These are phyloP conservation scores for Coemansia aciculifera DNA, from an alignment of 192 early-diverging fungal species.

Conservation along the genomic window DNA sequence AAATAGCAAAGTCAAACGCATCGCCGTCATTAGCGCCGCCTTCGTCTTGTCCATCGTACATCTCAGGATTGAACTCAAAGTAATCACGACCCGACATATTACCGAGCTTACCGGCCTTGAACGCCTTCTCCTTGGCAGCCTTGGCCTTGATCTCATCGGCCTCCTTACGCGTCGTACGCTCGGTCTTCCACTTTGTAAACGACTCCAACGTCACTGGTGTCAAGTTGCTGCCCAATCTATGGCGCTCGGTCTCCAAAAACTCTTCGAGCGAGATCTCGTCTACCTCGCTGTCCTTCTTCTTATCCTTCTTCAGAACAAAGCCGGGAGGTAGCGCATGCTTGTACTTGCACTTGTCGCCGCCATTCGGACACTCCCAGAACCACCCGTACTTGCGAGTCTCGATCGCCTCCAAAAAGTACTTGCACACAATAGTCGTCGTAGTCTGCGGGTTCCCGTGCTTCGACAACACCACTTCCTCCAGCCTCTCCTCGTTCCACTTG, in stretches of 20 bases:
- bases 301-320: constrained; percentile 92
- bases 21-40: constrained; percentile 62
- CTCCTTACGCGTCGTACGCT: constrained; percentile 70
- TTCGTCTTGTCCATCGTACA: constrained; percentile 72
- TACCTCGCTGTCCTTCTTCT: constrained; percentile 75
- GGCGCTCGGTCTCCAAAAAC: constrained; percentile 97
- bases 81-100: constrained; percentile 97
- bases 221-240: constrained; percentile 85
- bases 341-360: constrained; percentile 92
- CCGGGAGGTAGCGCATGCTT: constrained; percentile 95
- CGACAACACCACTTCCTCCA: constrained; percentile 83
- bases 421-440: constrained; percentile 98
- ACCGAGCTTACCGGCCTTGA: constrained; percentile 82
- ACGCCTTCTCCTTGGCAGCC: constrained; percentile 80
- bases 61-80: constrained; percentile 96
- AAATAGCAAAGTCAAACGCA: constrained; percentile 78
- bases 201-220: constrained; percentile 95
- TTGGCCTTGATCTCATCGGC: constrained; percentile 64
- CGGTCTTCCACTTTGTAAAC: constrained; percentile 92
- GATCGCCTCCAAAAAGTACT: constrained; percentile 96
- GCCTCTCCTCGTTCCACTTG: constrained; percentile 88
- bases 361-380: constrained; percentile 99
- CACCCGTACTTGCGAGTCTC: constrained; percentile 95
- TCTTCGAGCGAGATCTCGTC: constrained; percentile 92
- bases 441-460: constrained; percentile 83